Conservation (phyloP, 768 basidiomycete species). For the Panus rudis region DNA sequence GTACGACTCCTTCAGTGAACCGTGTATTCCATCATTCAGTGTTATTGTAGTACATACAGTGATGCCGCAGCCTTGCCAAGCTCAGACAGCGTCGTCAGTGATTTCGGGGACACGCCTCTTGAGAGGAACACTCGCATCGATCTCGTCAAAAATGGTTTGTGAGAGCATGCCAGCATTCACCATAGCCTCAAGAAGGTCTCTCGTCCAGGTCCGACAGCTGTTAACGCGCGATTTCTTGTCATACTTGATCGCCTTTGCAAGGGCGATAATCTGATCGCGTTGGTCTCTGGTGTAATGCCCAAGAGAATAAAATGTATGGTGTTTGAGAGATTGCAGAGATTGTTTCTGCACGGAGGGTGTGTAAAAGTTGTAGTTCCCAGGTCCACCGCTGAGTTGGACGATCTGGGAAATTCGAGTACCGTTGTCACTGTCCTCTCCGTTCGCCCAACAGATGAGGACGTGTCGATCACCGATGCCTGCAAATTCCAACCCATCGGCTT, state of each 20-base stretch:
- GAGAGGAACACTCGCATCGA: conserved; percentile 8
- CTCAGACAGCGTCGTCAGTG: too few species aligned
- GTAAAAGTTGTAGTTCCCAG: background rate
- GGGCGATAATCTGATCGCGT: background rate
- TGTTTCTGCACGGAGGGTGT: background rate
- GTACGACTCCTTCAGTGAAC: too few species aligned
- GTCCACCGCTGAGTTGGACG: background rate
- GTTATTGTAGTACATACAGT: too few species aligned
- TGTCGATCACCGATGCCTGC: background rate
- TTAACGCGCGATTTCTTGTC: conserved; percentile 11
- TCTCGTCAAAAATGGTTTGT: conserved; percentile 10
- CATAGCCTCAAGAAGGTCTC: conserved; percentile 13
- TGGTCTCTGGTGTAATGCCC: background rate
- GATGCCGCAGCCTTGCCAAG: too few species aligned
- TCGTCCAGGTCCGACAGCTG: conserved; percentile 12
- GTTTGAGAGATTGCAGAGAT: background rate
- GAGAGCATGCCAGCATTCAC: conserved; percentile 11
- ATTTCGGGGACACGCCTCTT: conserved; percentile 6
- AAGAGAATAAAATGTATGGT: background rate
- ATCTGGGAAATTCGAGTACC: background rate
- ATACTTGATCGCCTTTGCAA: conserved; percentile 11
- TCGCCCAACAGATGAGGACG: background rate
- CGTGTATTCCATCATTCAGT: too few species aligned
- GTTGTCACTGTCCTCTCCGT: too few species aligned
- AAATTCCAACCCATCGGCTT: background rate